A percentile compares a stretch with the other conserved stretches of the same genome.
Conservation (phyloP, 805 yeast genomes). For the Isabelozyma gotoi region DNA sequence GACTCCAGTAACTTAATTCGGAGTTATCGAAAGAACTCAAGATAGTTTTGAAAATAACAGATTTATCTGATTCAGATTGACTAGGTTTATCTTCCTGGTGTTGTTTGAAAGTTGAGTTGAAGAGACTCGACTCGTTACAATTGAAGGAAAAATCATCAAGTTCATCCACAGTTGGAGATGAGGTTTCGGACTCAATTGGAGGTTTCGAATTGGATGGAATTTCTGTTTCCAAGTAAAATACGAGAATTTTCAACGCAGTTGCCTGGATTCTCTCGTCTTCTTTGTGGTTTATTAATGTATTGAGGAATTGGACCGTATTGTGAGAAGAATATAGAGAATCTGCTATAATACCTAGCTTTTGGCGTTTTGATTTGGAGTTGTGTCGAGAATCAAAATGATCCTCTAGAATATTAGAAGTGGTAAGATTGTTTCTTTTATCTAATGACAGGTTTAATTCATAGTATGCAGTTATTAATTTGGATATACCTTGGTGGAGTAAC, state of each 20-base stretch:
- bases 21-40: slow-evolving; percentile 19
- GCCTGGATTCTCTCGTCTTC: slow-evolving; percentile 9
- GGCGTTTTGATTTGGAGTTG: slow-evolving; percentile 21
- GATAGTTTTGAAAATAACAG: slow-evolving; percentile 12
- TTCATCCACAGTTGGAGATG: not conserved
- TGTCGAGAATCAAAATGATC: not conserved
- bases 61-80: slow-evolving; percentile 5
- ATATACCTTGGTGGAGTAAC: slow-evolving; percentile 39
- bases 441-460: slow-evolving; percentile 19
- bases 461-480: slow-evolving; percentile 28
- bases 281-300: slow-evolving; percentile 20
- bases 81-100: too few relatives aligned
- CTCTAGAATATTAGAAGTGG: not conserved
- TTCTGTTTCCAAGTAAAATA: slow-evolving; percentile 14
- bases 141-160: slow-evolving; percentile 4
- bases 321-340: slow-evolving; percentile 18
- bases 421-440: not conserved
- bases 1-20: slow-evolving; percentile 22
- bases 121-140: slow-evolving; percentile 9
- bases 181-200: not conserved
- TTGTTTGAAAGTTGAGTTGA: not conserved
- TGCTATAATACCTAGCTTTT: slow-evolving; percentile 20
- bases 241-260: slow-evolving; percentile 15
- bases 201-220: not conserved
- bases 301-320: slow-evolving; percentile 20